Percentiles rank a stretch among this genome's conserved stretches.
Conservation (phyloP, 2,329 filamentous ascomycete species). For the Verticillium zaregamsianum region DNA sequence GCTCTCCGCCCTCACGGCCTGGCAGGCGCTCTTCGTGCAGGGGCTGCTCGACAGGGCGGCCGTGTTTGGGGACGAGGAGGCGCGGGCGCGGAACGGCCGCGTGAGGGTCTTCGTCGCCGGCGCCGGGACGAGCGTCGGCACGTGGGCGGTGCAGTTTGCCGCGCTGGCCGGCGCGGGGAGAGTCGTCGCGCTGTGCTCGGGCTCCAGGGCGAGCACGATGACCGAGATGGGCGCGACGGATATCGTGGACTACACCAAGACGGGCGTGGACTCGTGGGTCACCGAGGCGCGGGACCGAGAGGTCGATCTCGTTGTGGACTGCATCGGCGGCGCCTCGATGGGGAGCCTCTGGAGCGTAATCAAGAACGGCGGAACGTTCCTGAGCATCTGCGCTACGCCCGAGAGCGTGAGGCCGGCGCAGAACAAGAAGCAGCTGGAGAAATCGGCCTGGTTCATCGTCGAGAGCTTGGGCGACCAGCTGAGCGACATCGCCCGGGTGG, state of each 20-base stretch:
- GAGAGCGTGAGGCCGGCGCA: constrained; percentile 22
- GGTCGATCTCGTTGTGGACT: constrained; percentile 30
- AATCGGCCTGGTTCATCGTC: constrained; percentile 32
- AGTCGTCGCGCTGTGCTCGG: constrained; percentile 29
- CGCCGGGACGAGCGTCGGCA: constrained; percentile 33
- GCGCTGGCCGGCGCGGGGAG: constrained; percentile 25
- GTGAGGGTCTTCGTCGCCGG: constrained; percentile 33
- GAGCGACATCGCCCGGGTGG: constrained; percentile 25
- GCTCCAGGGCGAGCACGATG: constrained; percentile 23
- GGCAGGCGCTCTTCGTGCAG: constrained; percentile 31
- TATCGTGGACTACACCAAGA: constrained; percentile 64
- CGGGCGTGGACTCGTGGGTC: constrained; percentile 49
- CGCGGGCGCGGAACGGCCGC: constrained; percentile 19
- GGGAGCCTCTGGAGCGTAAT: constrained; percentile 28
- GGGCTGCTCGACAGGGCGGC: constrained; percentile 22
- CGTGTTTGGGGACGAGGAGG: constrained; percentile 20
- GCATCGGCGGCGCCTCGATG: constrained; percentile 29
- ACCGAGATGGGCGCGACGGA: constrained; percentile 46
- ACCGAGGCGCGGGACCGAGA: constrained; percentile 16
- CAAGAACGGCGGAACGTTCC: constrained; percentile 25
- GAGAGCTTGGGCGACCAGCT: constrained; percentile 30
- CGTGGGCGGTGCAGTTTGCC: constrained; percentile 34
- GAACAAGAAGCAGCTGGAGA: constrained; percentile 21
- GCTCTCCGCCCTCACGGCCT: constrained; percentile 35
- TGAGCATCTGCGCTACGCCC: constrained; percentile 27